Percentiles rank a stretch among this genome's conserved stretches.
These are phyloP conservation scores for Setaria italica DNA, from an alignment of 202 grass and related monocot genomes.

Conservation along the genomic window DNA sequence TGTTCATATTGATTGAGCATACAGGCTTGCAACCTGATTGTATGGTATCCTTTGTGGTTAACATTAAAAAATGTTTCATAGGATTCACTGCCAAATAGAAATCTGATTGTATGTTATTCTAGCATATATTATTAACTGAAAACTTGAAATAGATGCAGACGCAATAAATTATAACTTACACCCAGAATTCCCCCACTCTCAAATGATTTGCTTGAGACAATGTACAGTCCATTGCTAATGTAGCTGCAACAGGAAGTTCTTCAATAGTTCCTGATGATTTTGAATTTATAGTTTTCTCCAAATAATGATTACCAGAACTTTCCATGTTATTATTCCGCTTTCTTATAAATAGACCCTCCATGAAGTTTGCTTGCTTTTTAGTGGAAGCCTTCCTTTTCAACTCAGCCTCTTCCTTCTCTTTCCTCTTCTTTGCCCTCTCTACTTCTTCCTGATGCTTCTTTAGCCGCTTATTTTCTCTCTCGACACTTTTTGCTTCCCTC, in stretches of 20 bases:
- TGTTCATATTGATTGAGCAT: background rate
- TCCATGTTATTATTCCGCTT: conserved; percentile 42
- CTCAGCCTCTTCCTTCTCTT: conserved; percentile 64
- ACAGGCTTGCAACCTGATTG: background rate
- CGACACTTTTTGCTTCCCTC: conserved; percentile 54
- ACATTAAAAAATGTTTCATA: background rate
- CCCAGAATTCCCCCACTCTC: conserved; percentile 47
- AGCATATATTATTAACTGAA: background rate
- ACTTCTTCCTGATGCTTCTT: conserved; percentile 70
- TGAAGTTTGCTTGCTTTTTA: conserved; percentile 68
- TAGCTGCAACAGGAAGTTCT: conserved; percentile 32
- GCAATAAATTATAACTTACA: conserved; percentile 47
- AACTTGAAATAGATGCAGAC: conserved; percentile 5
- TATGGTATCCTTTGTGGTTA: background rate
- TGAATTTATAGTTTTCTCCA: conserved; percentile 21
- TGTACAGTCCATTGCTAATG: conserved; percentile 62
- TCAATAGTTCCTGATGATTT: conserved; percentile 38
- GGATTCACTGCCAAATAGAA: background rate
- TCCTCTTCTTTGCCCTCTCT: conserved; percentile 55
- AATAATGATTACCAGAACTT: conserved; percentile 25
- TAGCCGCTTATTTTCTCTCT: conserved; percentile 67
- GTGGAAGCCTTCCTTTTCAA: conserved; percentile 53
- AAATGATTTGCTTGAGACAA: conserved; percentile 49
- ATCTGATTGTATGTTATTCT: background rate
- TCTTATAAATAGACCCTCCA: conserved; percentile 66